Evolutionary conservation across 257 asterid species (phyloP), one percentile per base, ranked within the genome.

Genomic region (Lavandula angustifolia): DNA sequence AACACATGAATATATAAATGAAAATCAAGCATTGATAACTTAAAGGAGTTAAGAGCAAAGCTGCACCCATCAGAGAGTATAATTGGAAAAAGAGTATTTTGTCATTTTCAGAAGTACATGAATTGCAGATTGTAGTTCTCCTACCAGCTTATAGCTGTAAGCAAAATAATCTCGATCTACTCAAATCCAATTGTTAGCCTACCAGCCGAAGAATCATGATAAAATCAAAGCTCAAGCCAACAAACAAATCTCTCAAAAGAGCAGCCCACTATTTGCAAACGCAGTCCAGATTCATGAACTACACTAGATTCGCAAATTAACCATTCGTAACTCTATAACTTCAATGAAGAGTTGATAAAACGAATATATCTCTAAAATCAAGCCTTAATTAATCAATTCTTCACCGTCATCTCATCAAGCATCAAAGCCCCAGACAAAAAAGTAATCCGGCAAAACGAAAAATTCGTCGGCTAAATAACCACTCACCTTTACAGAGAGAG

Each of bases 401-500:
- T 58, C 40, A 10, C 41, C 37, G 38, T 14, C 60, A 67, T 11
- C 38, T 41, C 22, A 42, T 48, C 43, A 13, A 18, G 32, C 16
- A 52, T 32, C 41, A 22, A 43, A 12, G 27, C 13, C 29, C 16
- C 3, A 22, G 9, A 22, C 32, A 50, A 14, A 27, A 27, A 31
- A 17, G 51, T 9, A 44, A 64, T 49, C 32, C 16, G 12, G 66
- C 58, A 56, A 71, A 57, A 41, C 7, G 22, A 11, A 32, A 62
- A 48, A 3, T 12, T 52, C 37, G 16, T 14, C 35, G 11, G 42
- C 11, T 14, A 61, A 35, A 2, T 51, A 49, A 16, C 48, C 63
- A 46, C 69, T 44, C 17, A 78, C 79, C 79, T 66, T 18, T 9
- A 31, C 7, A 13, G 42, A 42, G 29, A 46, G 42, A 63, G 49